A percentile compares a stretch with the other conserved stretches of the same genome.
Conservation (phyloP, 2,329 filamentous ascomycete genomes). For the Capronia coronata region DNA sequence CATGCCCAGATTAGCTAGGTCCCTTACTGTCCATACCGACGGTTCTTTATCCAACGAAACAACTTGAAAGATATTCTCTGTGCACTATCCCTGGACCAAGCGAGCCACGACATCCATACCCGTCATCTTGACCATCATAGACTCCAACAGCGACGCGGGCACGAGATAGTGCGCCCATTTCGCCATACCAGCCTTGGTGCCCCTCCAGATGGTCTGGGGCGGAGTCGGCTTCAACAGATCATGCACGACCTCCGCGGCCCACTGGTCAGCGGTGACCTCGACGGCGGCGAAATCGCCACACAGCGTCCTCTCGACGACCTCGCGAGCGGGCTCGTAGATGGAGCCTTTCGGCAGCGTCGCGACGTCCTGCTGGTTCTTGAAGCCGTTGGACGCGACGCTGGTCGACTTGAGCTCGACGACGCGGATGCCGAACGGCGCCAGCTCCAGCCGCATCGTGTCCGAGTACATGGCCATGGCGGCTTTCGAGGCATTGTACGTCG, state of each 20-base stretch:
- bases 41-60: too few relatives aligned
- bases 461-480: conserved; percentile 29
- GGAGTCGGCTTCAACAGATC: conserved; percentile 4
- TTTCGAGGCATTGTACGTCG: conserved; percentile 33
- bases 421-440: conserved; percentile 30
- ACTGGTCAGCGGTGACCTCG: conserved; percentile 1
- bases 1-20: too few relatives aligned
- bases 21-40: too few relatives aligned
- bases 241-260: background rate
- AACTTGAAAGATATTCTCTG: too few relatives aligned
- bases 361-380: conserved; percentile 1
- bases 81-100: too few relatives aligned
- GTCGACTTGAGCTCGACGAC: conserved; percentile 30
- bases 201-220: background rate
- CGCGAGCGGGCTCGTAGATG: conserved; percentile 11
- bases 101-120: conserved; percentile 2
- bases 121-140: background rate
- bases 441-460: conserved; percentile 32
- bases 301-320: conserved; percentile 10
- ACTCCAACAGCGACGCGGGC: conserved; percentile 1
- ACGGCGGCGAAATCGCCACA: background rate
- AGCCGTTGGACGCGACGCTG: conserved; percentile 23
- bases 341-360: conserved; percentile 1
- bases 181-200: background rate
- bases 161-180: background rate